Evolutionary conservation across 331 rosid species (phyloP).

Genomic region (Acacia pycnantha): DNA sequence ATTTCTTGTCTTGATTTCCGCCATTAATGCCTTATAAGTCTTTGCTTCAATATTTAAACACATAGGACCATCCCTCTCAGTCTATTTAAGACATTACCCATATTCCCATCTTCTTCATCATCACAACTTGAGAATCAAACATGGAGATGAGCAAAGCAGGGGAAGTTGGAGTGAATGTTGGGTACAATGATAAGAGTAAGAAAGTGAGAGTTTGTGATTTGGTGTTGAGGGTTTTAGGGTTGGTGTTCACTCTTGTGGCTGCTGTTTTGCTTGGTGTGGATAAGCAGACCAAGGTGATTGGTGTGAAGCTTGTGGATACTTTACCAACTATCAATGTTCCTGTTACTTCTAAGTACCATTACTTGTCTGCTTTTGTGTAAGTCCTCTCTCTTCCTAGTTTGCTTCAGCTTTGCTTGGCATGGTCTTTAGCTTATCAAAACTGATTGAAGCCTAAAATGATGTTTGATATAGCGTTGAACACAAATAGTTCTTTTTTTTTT

Average conservation of each 20-base stretch:
- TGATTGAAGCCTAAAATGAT: too few species aligned
- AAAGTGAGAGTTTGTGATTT: constrained; percentile 32
- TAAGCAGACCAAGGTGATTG: constrained; percentile 45
- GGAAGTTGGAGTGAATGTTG: neutral
- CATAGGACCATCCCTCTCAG: neutral
- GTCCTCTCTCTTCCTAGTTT: neutral
- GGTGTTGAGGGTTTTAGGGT: constrained; percentile 53
- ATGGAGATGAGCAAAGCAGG: constrained; percentile 4
- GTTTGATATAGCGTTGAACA: too few species aligned
- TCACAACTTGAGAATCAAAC: neutral
- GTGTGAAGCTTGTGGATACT: neutral
- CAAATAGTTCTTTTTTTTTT: too few species aligned
- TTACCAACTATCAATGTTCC: constrained; percentile 40
- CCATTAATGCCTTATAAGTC: neutral
- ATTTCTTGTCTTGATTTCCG: neutral
- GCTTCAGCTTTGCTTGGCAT: neutral
- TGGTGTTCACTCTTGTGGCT: constrained; percentile 50
- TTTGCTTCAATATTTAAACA: neutral
- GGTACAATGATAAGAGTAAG: neutral
- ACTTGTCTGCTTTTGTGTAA: constrained; percentile 67
- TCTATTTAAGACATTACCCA: neutral
- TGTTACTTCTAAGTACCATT: constrained; percentile 62
- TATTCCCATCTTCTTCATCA: neutral
- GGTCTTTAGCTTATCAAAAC: neutral
- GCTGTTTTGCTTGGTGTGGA: constrained; percentile 46